Evolutionary conservation across 345 rosid genomes (phyloP), one percentile per base, ranked within the genome.

Genomic region (Luvunga scandens): DNA sequence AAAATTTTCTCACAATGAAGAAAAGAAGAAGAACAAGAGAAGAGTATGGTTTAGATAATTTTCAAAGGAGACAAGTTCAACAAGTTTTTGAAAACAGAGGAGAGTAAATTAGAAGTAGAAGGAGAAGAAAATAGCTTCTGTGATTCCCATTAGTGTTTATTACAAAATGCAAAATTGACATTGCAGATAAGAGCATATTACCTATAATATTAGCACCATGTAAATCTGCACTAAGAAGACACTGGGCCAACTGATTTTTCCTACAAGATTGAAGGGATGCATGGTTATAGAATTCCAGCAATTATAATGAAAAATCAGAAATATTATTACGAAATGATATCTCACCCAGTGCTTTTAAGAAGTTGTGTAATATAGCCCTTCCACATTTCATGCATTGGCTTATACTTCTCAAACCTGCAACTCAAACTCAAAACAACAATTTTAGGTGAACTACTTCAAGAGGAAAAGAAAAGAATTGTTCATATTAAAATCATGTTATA

Each of bases 331-430:
- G 39, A 24, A 64, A 50, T 19, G 33, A 48, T 34, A 66, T 79
- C 87, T 73, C 80, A 92, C 94, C 92, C 91, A 3, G 85, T 81
- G 75, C 67, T 79, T 82, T 87, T 92, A 36, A 88, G 83, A 79
- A 91, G 91, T 75, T 86, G 82, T 72, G 27, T 64, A 81, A 89
- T 81, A 85, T 89, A 90, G 77, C 76, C 80, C 80, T 89, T 89
- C 95, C 97, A 92, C 86, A 89, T 86, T 75, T 87, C 87, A 88
- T 92, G 97, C 95, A 91, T 85, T 72, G 91, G 90, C 86, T 77
- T 88, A 79, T 75, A 86, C 73, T 76, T 74, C 75, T 89, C 91
- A 85, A 86, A 92, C 79, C 92, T 90, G 84, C 36, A 82, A 64
- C 25, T 75, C 55, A 72, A 86, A 84, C 56, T 24, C 69, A 79